These are phyloP conservation scores for Sclerotinia trifoliorum DNA, from an alignment of 2,329 filamentous ascomycete species.

Conservation along the genomic window DNA sequence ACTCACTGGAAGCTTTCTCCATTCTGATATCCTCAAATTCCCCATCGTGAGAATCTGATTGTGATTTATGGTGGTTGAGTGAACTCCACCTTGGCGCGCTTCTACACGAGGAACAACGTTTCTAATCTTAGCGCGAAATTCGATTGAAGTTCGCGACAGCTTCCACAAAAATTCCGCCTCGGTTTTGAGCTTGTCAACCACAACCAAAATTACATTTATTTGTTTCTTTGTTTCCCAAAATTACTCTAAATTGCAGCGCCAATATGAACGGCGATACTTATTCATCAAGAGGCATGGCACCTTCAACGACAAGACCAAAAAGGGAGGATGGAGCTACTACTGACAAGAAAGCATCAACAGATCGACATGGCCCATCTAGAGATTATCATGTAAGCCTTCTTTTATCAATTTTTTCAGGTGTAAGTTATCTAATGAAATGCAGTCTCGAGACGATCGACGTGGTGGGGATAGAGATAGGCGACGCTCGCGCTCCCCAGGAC, in stretches of 20 bases:
- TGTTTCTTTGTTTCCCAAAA: neutral
- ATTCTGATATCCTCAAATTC: conserved; percentile 61
- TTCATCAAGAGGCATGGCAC: conserved; percentile 65
- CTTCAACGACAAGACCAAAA: conserved; percentile 36
- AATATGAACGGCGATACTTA: conserved; percentile 86
- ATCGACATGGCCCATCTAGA: conserved; percentile 50
- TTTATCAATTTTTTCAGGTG: conserved; percentile 1
- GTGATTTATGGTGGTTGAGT: conserved; percentile 9
- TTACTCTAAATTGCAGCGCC: conserved; percentile 24
- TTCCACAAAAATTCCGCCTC: conserved; percentile 23
- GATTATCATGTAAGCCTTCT: conserved; percentile 51
- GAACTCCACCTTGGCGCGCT: conserved; percentile 19
- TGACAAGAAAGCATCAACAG: conserved; percentile 44
- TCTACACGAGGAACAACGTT: conserved; percentile 11
- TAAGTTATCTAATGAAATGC: conserved; percentile 32
- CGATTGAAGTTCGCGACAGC: conserved; percentile 24
- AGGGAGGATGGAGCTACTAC: conserved; percentile 36
- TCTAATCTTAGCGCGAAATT: conserved; percentile 24
- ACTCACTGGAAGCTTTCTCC: conserved; percentile 81
- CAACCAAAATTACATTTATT: conserved; percentile 1
- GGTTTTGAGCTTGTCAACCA: conserved; percentile 15
- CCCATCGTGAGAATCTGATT: conserved; percentile 30
- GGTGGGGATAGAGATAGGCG: conserved; percentile 51
- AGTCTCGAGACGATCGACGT: conserved; percentile 43
- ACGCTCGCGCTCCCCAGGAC: conserved; percentile 83